A percentile compares a stretch with the other conserved stretches of the same genome.
These are phyloP conservation scores for Botrytis pseudocinerea DNA, from an alignment of 2,329 filamentous ascomycete genomes.

Conservation along the genomic window DNA sequence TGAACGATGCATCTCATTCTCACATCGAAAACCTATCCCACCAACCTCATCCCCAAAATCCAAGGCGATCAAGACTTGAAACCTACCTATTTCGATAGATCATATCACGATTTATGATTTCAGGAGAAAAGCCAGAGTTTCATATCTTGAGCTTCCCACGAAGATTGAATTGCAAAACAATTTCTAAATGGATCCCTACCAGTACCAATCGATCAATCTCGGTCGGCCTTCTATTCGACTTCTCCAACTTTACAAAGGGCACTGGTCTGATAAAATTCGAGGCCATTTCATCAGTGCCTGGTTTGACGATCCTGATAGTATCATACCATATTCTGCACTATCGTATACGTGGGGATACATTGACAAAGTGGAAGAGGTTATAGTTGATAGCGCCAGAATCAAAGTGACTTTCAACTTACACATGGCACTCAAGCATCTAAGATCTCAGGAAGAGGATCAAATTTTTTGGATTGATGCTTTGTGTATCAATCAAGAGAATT, in stretches of 20 bases:
- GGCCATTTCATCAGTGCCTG: constrained; percentile 23
- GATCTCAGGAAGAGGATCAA: constrained; percentile 16
- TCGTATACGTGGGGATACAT: constrained; percentile 27
- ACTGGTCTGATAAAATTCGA: constrained; percentile 17
- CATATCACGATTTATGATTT: too few species aligned
- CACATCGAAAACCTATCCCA: not conserved
- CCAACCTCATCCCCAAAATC: not conserved
- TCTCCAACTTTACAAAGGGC: constrained; percentile 23
- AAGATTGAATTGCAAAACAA: not conserved
- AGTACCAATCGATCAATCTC: constrained; percentile 22
- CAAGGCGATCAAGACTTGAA: not conserved
- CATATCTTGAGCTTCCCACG: not conserved
- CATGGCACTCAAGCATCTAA: constrained; percentile 25
- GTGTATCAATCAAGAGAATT: constrained; percentile 24
- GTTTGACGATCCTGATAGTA: constrained; percentile 16
- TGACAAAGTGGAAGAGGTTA: constrained; percentile 11
- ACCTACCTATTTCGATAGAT: too few species aligned
- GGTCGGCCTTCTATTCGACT: constrained; percentile 25
- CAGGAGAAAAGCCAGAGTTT: not conserved
- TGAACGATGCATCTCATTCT: not conserved
- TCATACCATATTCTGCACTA: constrained; percentile 26
- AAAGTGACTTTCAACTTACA: constrained; percentile 25
- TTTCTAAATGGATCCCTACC: constrained; percentile 1
- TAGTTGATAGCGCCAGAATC: constrained; percentile 20
- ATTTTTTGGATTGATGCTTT: constrained; percentile 24